phyloP scores from a whole-genome alignment of 1,139 yeast species.

The Taphrina betulina region DNA sequence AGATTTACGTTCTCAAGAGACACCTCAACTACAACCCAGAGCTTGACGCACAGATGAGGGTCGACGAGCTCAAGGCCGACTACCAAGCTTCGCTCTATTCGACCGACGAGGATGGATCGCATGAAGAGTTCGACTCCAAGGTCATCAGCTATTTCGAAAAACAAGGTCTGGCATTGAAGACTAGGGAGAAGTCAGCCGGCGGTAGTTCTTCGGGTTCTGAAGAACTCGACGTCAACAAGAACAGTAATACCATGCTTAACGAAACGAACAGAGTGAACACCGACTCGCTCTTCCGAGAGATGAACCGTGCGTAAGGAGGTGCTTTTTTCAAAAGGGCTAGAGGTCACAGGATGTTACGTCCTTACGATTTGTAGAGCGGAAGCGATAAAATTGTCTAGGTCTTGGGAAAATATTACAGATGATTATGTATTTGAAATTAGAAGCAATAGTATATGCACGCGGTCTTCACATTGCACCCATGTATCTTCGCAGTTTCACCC shows the following conservation, averaged over 20 bases:
- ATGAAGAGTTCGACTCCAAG: slow-evolving; percentile 10
- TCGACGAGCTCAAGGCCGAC: slow-evolving; percentile 45
- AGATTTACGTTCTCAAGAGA: slow-evolving; percentile 43
- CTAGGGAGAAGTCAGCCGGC: slow-evolving; percentile 6
- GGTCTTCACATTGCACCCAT: too few relatives aligned
- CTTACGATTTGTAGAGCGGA: too few relatives aligned
- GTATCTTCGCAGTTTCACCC: too few relatives aligned
- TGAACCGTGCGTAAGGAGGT: slow-evolving; percentile 3
- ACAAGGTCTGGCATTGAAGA: not conserved
- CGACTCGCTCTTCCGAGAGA: slow-evolving; percentile 10
- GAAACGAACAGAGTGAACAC: slow-evolving; percentile 1
- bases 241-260: not conserved
- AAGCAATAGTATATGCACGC: too few relatives aligned
- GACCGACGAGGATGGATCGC: slow-evolving; percentile 5
- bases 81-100: slow-evolving; percentile 42
- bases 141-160: slow-evolving; percentile 13
- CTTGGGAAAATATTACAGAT: too few relatives aligned
- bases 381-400: too few relatives aligned
- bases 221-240: too few relatives aligned
- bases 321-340: too few relatives aligned
- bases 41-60: slow-evolving; percentile 46
- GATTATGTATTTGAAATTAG: too few relatives aligned
- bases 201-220: not conserved
- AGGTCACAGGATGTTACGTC: too few relatives aligned
- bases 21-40: slow-evolving; percentile 46